Percentiles rank a stretch among this genome's conserved stretches.
Evolutionary conservation across 1,139 yeast species (phyloP).

Genomic region (Kodamaea plutei): DNA sequence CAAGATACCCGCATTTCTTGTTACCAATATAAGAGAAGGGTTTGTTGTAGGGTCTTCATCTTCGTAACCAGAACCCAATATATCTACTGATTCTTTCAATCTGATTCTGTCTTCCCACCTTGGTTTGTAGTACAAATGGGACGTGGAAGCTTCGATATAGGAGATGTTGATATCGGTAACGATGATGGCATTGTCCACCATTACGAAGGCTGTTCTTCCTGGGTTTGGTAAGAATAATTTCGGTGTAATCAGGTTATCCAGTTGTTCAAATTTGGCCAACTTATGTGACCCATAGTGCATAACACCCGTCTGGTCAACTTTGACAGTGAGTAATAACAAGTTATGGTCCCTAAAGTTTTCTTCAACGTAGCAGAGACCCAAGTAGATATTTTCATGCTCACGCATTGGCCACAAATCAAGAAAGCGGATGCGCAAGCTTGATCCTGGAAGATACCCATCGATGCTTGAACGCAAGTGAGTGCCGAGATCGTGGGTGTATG

Average conservation of each 20-base stretch:
- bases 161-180: slow-evolving; percentile 55
- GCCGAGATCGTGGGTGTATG: slow-evolving; percentile 27
- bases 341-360: slow-evolving; percentile 18
- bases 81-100: slow-evolving; percentile 48
- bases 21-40: slow-evolving; percentile 47
- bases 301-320: slow-evolving; percentile 50
- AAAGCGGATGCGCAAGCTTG: slow-evolving; percentile 31
- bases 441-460: slow-evolving; percentile 39
- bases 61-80: slow-evolving; percentile 63
- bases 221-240: slow-evolving; percentile 58
- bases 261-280: slow-evolving; percentile 33
- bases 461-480: slow-evolving; percentile 31
- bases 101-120: slow-evolving; percentile 78
- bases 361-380: slow-evolving; percentile 41
- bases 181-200: slow-evolving; percentile 58
- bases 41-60: slow-evolving; percentile 24
- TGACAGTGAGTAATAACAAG: slow-evolving; percentile 51
- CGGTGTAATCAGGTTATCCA: slow-evolving; percentile 35
- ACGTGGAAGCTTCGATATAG: slow-evolving; percentile 26
- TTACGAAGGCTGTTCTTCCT: slow-evolving; percentile 58
- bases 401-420: slow-evolving; percentile 51
- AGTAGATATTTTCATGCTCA: slow-evolving; percentile 36
- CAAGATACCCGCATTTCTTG: slow-evolving; percentile 60
- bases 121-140: slow-evolving; percentile 44
- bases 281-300: slow-evolving; percentile 59